Conservation (phyloP, 2,329 filamentous ascomycete genomes). For the Aspergillus persii region DNA sequence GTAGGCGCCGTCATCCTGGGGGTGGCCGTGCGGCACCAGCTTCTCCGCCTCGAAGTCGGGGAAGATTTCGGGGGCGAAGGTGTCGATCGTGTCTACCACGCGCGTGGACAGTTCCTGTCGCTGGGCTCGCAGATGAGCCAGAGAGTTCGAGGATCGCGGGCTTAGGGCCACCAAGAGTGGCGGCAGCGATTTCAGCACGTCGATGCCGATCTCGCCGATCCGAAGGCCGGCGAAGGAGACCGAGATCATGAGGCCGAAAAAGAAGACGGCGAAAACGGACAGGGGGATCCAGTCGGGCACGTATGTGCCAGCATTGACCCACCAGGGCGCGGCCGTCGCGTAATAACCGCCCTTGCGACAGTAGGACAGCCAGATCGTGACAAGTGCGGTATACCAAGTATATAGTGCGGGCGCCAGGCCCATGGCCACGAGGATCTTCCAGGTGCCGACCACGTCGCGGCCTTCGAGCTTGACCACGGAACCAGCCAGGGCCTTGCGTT, state of each 20-base stretch:
- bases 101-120: constrained; percentile 73
- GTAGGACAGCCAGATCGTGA: constrained; percentile 74
- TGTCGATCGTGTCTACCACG: constrained; percentile 91
- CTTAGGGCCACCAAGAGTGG: constrained; percentile 82
- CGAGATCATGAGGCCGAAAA: constrained; percentile 77
- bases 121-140: constrained; percentile 71
- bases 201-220: constrained; percentile 98
- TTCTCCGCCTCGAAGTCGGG: constrained; percentile 85
- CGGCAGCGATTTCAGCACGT: constrained; percentile 93
- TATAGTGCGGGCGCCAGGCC: constrained; percentile 80
- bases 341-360: constrained; percentile 76
- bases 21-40: constrained; percentile 58
- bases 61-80: constrained; percentile 91
- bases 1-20: constrained; percentile 20
- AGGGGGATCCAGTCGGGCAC: constrained; percentile 77
- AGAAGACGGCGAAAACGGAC: constrained; percentile 70
- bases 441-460: constrained; percentile 86
- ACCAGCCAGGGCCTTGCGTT: constrained; percentile 76
- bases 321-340: neutral
- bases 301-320: neutral
- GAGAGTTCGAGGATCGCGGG: constrained; percentile 78
- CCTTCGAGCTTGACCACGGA: constrained; percentile 87
- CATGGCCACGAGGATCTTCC: constrained; percentile 85
- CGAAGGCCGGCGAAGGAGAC: constrained; percentile 91
- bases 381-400: constrained; percentile 71